Percentiles rank a stretch among this genome's conserved stretches.
Conservation (phyloP, 1,284 basidiomycete genomes). For the Fomitopsis palustris region DNA sequence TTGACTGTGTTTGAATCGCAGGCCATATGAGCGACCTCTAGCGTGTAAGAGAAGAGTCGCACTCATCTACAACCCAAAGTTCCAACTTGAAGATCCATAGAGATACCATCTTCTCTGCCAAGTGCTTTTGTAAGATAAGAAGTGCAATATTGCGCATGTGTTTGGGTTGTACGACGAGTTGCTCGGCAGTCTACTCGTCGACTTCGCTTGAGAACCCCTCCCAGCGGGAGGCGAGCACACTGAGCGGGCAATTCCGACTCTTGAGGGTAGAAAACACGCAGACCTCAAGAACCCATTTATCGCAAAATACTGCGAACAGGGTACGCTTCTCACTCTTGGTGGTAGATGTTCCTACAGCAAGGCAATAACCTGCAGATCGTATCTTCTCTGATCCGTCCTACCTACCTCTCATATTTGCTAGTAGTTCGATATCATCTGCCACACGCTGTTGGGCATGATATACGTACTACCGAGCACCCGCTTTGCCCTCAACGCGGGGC, state of each 20-base stretch:
- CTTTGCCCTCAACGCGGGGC: conserved; percentile 12
- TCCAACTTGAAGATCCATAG: not conserved
- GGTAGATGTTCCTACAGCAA: not conserved
- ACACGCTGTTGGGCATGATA: conserved; percentile 17
- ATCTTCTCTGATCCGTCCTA: not conserved
- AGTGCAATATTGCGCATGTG: not conserved
- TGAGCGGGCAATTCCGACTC: not conserved
- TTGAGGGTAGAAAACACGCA: not conserved
- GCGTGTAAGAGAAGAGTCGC: too few relatives aligned
- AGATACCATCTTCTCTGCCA: not conserved
- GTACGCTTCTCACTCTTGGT: not conserved
- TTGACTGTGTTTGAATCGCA: too few relatives aligned
- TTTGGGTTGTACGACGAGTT: not conserved
- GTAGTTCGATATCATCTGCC: not conserved
- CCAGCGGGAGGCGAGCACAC: not conserved
- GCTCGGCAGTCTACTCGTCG: not conserved
- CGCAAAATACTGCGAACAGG: not conserved
- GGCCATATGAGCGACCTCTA: too few relatives aligned
- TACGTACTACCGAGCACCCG: conserved; percentile 20
- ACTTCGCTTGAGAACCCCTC: not conserved
- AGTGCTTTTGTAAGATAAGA: not conserved
- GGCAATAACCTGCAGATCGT: not conserved
- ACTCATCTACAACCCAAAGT: too few relatives aligned
- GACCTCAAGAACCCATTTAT: not conserved
- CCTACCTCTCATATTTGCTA: not conserved